Conservation (phyloP, 495 filamentous ascomycete genomes). For the Ascobolus immersus region DNA sequence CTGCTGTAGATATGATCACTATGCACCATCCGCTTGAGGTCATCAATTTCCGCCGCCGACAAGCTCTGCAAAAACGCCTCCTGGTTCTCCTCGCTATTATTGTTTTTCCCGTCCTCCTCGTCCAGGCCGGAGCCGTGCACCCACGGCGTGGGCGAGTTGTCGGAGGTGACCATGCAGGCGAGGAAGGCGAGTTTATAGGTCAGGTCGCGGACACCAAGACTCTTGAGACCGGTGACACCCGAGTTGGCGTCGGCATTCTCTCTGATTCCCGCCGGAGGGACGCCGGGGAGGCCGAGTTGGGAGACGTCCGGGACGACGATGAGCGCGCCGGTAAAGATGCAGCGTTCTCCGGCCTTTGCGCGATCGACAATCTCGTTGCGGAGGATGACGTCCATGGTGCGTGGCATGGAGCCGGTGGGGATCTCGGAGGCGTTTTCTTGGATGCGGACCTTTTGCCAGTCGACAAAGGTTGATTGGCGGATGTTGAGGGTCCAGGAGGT, state of each 20-base stretch:
- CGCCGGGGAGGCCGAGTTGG: slow-evolving; percentile 73
- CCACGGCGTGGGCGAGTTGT: slow-evolving; percentile 43
- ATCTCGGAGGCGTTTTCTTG: slow-evolving; percentile 98
- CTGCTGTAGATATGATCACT: slow-evolving; percentile 81
- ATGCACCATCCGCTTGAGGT: slow-evolving; percentile 78
- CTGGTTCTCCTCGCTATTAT: slow-evolving; percentile 24
- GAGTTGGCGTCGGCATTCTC: slow-evolving; percentile 39
- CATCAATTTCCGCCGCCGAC: slow-evolving; percentile 62
- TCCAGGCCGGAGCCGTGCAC: slow-evolving; percentile 13
- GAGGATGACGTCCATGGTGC: slow-evolving; percentile 94
- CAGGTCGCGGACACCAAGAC: slow-evolving; percentile 78
- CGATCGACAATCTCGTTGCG: slow-evolving; percentile 94
- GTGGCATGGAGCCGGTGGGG: slow-evolving; percentile 92
- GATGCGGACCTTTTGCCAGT: slow-evolving; percentile 95
- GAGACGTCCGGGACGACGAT: slow-evolving; percentile 96
- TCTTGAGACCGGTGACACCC: slow-evolving; percentile 71
- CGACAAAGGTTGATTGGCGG: slow-evolving; percentile 85
- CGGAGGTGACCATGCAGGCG: slow-evolving; percentile 86
- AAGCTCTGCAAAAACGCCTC: slow-evolving; percentile 65
- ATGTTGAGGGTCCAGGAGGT: slow-evolving; percentile 84
- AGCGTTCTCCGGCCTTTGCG: slow-evolving; percentile 91
- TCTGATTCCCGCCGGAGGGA: slow-evolving; percentile 58
- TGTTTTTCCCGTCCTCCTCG: slow-evolving; percentile 13
- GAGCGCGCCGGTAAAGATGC: slow-evolving; percentile 83
- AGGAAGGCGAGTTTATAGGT: slow-evolving; percentile 96